Percentiles rank a stretch among this genome's conserved stretches.
Conservation (phyloP, 495 filamentous ascomycete species). For the Talaromyces proteolyticus region DNA sequence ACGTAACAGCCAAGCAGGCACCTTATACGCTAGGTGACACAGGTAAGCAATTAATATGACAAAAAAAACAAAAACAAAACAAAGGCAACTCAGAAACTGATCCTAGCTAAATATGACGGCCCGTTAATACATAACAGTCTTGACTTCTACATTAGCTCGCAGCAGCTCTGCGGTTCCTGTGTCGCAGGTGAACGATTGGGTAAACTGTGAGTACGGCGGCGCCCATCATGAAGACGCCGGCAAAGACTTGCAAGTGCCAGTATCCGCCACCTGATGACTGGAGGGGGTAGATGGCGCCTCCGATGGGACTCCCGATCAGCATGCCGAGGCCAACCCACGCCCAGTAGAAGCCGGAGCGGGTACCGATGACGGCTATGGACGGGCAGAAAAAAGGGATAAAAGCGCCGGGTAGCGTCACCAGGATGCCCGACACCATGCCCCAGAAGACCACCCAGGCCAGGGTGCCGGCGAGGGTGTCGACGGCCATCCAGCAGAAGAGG, state of each 20-base stretch:
- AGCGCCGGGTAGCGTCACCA: conserved; percentile 17
- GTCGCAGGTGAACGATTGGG: not conserved
- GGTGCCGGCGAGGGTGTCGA: conserved; percentile 12
- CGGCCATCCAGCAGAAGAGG: not conserved
- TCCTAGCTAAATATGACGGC: too few species aligned
- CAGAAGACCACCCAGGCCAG: conserved; percentile 18
- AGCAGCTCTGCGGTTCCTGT: too few species aligned
- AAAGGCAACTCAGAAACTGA: too few species aligned
- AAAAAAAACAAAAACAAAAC: too few species aligned
- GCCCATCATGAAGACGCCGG: conserved; percentile 12
- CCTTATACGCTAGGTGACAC: too few species aligned
- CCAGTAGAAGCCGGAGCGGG: conserved; percentile 17
- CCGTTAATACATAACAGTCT: too few species aligned
- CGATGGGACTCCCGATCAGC: conserved; percentile 61
- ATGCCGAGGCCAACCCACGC: conserved; percentile 18
- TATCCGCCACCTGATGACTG: conserved; percentile 8
- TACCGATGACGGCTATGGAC: conserved; percentile 14
- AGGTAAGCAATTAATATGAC: too few species aligned
- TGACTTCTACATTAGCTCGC: too few species aligned
- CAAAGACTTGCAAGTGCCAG: conserved; percentile 15
- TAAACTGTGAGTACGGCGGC: not conserved
- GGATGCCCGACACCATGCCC: conserved; percentile 24
- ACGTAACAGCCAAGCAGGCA: too few species aligned
- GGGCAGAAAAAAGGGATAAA: conserved; percentile 21
- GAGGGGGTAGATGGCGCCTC: conserved; percentile 26